These are phyloP conservation scores for Microcera coccophila DNA, from an alignment of 2,329 filamentous ascomycete species.

Conservation along the genomic window DNA sequence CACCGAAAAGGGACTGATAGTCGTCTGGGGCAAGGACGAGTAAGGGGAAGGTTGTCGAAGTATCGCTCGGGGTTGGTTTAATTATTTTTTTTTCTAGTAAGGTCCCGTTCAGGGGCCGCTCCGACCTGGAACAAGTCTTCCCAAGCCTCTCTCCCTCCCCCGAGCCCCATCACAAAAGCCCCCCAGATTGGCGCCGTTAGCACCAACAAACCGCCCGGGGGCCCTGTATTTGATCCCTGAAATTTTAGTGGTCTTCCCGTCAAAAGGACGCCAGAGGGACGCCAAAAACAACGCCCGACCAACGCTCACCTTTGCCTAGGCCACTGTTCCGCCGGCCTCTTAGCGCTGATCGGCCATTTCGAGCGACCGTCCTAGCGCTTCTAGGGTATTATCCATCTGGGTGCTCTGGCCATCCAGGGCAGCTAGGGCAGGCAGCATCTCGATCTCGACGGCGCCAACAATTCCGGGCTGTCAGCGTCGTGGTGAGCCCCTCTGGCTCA, in stretches of 20 bases:
- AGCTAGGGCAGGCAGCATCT: too few species aligned
- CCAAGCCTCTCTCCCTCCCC: slow-evolving; percentile 1
- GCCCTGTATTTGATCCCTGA: slow-evolving; percentile 18
- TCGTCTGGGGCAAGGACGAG: slow-evolving; percentile 10
- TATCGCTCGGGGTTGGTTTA: slow-evolving; percentile 26
- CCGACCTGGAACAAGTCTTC: slow-evolving; percentile 21
- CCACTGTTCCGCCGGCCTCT: slow-evolving; percentile 22
- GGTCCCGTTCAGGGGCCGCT: slow-evolving; percentile 28
- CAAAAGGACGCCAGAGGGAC: slow-evolving; percentile 9
- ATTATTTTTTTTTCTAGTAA: slow-evolving; percentile 28
- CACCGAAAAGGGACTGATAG: slow-evolving; percentile 7
- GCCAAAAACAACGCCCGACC: slow-evolving; percentile 1
- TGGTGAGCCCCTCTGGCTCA: too few species aligned
- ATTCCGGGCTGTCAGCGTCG: too few species aligned
- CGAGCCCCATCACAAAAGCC: slow-evolving; percentile 11
- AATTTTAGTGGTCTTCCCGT: slow-evolving; percentile 25
- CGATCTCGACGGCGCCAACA: too few species aligned
- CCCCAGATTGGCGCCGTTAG: slow-evolving; percentile 31
- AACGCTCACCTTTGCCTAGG: slow-evolving; percentile 8
- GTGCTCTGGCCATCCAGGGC: not conserved
- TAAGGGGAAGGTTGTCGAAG: slow-evolving; percentile 20
- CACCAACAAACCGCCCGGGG: slow-evolving; percentile 11
- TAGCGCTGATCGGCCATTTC: slow-evolving; percentile 28
- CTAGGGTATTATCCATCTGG: slow-evolving; percentile 1
- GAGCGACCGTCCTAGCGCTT: slow-evolving; percentile 23